phyloP scores from a whole-genome alignment of 73 alveolate species.

The Symbiodinium pilosum region DNA sequence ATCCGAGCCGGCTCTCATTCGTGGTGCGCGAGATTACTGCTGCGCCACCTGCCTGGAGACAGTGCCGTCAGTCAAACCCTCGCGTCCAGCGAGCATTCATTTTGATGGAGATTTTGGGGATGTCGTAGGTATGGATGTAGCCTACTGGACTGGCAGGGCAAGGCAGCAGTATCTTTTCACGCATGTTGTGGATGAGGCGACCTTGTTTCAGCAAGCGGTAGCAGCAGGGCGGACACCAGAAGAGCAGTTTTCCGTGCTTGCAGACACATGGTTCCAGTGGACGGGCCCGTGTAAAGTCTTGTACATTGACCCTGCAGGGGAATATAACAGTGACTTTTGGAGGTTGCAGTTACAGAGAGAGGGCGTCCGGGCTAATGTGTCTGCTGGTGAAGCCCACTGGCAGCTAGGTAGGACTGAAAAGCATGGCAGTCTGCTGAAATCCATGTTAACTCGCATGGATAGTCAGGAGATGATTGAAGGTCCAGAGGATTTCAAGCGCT shows the following conservation, averaged over 20 bases:
- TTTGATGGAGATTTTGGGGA: neutral
- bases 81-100: neutral
- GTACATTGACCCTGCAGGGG: slow-evolving; percentile 17
- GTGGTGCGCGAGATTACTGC: neutral
- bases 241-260: neutral
- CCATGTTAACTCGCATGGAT: slow-evolving; percentile 28
- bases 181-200: neutral
- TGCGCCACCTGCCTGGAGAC: neutral
- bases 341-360: neutral
- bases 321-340: neutral
- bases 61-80: neutral
- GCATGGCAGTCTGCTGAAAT: neutral
- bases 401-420: neutral
- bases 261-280: neutral
- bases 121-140: neutral
- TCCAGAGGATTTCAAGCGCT: neutral
- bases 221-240: neutral
- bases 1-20: neutral
- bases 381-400: slow-evolving; percentile 39
- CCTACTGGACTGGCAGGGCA: neutral
- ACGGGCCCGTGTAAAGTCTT: neutral
- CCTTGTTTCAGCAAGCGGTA: neutral
- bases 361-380: neutral
- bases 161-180: neutral
- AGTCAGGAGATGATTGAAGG: neutral